Percentiles rank a stretch among this genome's conserved stretches.
These are phyloP conservation scores for Boletus reticuloceps DNA, from an alignment of 768 basidiomycete genomes.

Conservation along the genomic window DNA sequence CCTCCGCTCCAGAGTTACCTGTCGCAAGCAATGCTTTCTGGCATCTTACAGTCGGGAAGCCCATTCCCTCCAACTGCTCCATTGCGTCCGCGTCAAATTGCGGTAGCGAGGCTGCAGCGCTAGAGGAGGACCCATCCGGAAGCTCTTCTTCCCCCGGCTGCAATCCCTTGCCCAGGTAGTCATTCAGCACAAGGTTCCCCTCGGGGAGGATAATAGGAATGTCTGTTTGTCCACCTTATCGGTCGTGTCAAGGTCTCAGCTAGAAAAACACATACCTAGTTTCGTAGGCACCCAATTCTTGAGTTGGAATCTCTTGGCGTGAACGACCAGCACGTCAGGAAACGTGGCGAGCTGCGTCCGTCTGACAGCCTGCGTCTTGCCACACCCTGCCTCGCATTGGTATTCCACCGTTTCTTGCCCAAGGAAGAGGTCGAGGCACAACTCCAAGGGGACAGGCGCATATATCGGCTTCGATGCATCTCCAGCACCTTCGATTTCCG, in stretches of 20 bases:
- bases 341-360: slow-evolving; percentile 78
- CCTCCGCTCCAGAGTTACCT: slow-evolving; percentile 68
- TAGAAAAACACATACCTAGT: slow-evolving; percentile 56
- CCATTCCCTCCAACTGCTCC: slow-evolving; percentile 82
- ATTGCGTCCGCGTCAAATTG: slow-evolving; percentile 75
- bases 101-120: slow-evolving; percentile 44
- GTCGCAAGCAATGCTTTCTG: slow-evolving; percentile 91
- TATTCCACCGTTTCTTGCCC: slow-evolving; percentile 72
- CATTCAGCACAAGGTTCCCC: slow-evolving; percentile 58
- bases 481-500: slow-evolving; percentile 25
- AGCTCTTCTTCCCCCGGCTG: slow-evolving; percentile 69
- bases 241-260: neutral
- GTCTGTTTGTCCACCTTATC: slow-evolving; percentile 45
- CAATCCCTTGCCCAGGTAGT: slow-evolving; percentile 67
- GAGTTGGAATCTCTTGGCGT: slow-evolving; percentile 92
- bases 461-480: slow-evolving; percentile 50
- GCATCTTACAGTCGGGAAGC: slow-evolving; percentile 82
- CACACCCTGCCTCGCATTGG: slow-evolving; percentile 70
- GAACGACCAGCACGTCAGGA: slow-evolving; percentile 84
- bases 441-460: slow-evolving; percentile 54
- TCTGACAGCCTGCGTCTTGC: slow-evolving; percentile 65
- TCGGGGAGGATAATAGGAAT: slow-evolving; percentile 77
- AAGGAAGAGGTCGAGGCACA: slow-evolving; percentile 57
- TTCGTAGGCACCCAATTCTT: slow-evolving; percentile 97
- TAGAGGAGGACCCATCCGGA: slow-evolving; percentile 46